Percentiles rank a stretch among this genome's conserved stretches.
These are phyloP conservation scores for Lactifluus rugatus DNA, from an alignment of 768 basidiomycete genomes.

Conservation along the genomic window DNA sequence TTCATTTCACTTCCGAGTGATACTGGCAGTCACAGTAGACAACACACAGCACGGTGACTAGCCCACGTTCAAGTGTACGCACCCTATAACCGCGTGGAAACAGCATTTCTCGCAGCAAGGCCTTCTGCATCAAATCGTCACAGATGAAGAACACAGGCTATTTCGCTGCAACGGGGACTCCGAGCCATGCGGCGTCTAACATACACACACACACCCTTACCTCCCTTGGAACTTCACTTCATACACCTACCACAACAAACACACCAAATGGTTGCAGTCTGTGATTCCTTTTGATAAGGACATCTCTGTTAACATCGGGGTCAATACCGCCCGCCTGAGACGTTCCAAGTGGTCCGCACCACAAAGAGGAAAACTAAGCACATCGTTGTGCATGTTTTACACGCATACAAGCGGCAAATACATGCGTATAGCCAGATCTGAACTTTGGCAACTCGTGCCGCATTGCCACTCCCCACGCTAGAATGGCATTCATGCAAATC, in stretches of 20 bases:
- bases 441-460: neutral
- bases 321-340: neutral
- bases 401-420: neutral
- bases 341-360: neutral
- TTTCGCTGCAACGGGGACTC: neutral
- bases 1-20: neutral
- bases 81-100: slow-evolving; percentile 9
- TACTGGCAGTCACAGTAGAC: neutral
- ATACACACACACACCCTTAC: neutral
- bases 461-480: neutral
- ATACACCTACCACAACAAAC: neutral
- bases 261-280: neutral
- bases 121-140: neutral
- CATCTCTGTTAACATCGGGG: neutral
- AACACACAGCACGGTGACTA: neutral
- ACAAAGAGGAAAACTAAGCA: neutral
- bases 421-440: neutral
- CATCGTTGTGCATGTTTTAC: neutral
- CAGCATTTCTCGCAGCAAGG: slow-evolving; percentile 1
- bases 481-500: neutral
- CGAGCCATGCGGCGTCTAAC: slow-evolving; percentile 1
- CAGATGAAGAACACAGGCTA: neutral
- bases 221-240: neutral
- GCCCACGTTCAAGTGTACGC: neutral
- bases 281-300: neutral